Conservation (phyloP, 1,284 basidiomycete species). For the Paramarasmius palmivorus region DNA sequence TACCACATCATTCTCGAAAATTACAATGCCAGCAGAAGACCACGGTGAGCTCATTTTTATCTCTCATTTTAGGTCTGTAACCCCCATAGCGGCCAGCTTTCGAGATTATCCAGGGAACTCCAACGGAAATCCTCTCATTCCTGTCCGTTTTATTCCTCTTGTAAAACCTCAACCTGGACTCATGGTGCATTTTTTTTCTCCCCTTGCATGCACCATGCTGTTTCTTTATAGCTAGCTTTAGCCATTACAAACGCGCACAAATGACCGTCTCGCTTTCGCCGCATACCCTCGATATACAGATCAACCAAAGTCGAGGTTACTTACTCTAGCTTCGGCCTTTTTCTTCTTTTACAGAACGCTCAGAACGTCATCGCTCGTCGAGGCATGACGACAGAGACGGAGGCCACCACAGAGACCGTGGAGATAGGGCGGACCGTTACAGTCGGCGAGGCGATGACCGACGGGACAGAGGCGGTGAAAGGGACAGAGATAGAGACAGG, state of each 20-base stretch:
- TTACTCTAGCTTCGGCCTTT: constrained; percentile 44
- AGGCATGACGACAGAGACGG: constrained; percentile 55
- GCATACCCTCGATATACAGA: constrained; percentile 36
- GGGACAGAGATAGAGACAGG: constrained; percentile 42
- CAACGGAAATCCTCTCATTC: constrained; percentile 5
- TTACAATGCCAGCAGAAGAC: constrained; percentile 25
- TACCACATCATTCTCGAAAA: constrained; percentile 5
- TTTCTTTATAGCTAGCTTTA: constrained; percentile 64
- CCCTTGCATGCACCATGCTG: constrained; percentile 50
- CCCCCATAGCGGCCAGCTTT: constrained; percentile 4
- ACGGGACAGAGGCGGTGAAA: constrained; percentile 42
- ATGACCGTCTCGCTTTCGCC: constrained; percentile 28
- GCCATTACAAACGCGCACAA: constrained; percentile 24
- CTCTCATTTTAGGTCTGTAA: constrained; percentile 12
- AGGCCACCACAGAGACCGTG: constrained; percentile 45
- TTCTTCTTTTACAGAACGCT: constrained; percentile 47
- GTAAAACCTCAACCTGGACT: constrained; percentile 36
- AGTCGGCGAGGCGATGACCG: constrained; percentile 19
- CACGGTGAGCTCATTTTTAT: constrained; percentile 27
- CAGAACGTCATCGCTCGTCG: constrained; percentile 55
- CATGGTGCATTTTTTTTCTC: constrained; percentile 58
- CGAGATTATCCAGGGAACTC: background rate
- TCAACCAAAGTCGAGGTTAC: constrained; percentile 38
- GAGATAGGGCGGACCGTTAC: constrained; percentile 20
- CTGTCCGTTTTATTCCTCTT: constrained; percentile 6